A percentile compares a stretch with the other conserved stretches of the same genome.
Conservation (phyloP, 257 asterid species). For the Capsicum rhomboideum region DNA sequence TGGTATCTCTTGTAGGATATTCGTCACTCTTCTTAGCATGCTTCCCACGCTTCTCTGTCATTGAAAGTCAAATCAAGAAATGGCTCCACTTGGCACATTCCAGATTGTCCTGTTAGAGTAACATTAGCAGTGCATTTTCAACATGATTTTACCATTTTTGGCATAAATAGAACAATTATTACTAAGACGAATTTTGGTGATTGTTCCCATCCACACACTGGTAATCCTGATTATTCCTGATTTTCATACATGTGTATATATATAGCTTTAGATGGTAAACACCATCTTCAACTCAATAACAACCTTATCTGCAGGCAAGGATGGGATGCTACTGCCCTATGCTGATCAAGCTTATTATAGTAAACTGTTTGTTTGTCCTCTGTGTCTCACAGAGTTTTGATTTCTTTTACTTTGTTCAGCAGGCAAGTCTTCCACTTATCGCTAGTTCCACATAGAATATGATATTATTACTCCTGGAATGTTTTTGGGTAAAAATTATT, state of each 20-base stretch:
- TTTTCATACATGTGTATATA: not conserved
- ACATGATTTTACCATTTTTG: not conserved
- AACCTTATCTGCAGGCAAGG: not conserved
- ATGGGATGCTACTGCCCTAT: not conserved
- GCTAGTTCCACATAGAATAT: not conserved
- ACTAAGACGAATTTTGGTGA: not conserved
- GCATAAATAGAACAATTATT: not conserved
- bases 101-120: not conserved
- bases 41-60: not conserved
- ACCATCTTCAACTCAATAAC: not conserved
- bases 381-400: constrained; percentile 6
- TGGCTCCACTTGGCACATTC: not conserved
- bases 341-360: not conserved
- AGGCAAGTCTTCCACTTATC: not conserved
- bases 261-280: not conserved
- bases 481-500: not conserved
- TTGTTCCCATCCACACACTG: not conserved
- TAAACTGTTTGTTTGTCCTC: not conserved
- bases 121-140: not conserved
- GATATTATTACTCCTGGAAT: not conserved
- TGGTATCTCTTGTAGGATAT: not conserved
- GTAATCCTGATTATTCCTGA: not conserved
- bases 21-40: not conserved
- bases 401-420: constrained; percentile 23
- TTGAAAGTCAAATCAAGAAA: not conserved